Evolutionary conservation across 495 filamentous ascomycete species (phyloP), one percentile per base, ranked within the genome.

Genomic region (Hypomontagnella submonticulosa): DNA sequence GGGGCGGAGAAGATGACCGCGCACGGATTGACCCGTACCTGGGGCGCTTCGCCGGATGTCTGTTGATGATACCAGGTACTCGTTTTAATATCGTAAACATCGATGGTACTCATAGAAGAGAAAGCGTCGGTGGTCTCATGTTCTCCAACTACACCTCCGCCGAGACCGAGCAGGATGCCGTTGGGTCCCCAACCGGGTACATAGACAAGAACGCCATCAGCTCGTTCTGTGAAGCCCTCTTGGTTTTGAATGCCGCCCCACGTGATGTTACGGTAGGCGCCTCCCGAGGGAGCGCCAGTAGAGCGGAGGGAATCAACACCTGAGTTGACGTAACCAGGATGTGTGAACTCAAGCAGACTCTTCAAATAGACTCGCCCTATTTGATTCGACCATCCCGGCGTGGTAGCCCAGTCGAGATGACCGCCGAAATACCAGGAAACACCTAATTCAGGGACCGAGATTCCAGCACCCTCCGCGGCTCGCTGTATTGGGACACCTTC

Each of bases 31-130:
- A 91, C 90, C 8, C 90, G 86, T 20, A 89, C 85, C 9, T 80
- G 75, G 0, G 90, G 90, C 1, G 79, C 79, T 4, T 80, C 73
- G 10, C 89, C 90, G 15, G 79, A 83, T 0, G 90, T 91, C 19
- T 85, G 69, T 71, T 92, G 90, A 67, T 89, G 90, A 56, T 90
- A 92, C 90, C 90, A 92, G n/a, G 82, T 85, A 11, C 84, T 88
- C n/a, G 74, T 86, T 9, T 85, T 88, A 67, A 93, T 89, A 63
- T 93, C 89, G 73, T 90, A 92, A 8, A 93, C 84, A 63, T 92
- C 88, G 33, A 93, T 85, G 0, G 85, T 79, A 66, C 87, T 89
- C 80, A 92, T 88, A n/a, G 87, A 86, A 20, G 73, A 66, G 68
- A 85, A 90, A 2, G 83, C 86, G 15, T 78, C 77, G 47, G 84